phyloP scores from a whole-genome alignment of 129 eudicot genomes.

The Oenanthe sinensis region DNA sequence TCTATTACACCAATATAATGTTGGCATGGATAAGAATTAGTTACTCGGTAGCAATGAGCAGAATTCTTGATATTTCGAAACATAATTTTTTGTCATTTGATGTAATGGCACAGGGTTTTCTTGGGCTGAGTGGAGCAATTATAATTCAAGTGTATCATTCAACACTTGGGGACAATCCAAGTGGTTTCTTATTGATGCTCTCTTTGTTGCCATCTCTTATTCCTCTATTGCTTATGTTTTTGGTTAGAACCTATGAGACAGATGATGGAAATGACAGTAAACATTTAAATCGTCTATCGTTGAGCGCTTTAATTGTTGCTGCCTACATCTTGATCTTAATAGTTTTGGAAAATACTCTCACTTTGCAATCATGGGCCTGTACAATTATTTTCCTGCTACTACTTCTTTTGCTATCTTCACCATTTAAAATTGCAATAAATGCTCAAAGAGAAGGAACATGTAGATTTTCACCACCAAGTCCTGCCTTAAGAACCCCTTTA shows the following conservation, averaged over 20 bases:
- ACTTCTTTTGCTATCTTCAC: conserved; percentile 42
- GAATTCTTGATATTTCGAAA: not conserved
- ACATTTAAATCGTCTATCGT: conserved; percentile 48
- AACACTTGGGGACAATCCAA: conserved; percentile 44
- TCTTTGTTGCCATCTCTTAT: conserved; percentile 56
- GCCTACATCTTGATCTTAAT: conserved; percentile 56
- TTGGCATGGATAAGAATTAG: no score
- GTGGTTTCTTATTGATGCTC: conserved; percentile 54
- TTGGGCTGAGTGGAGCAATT: conserved; percentile 87
- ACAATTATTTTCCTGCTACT: conserved; percentile 30
- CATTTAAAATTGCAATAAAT: conserved; percentile 38
- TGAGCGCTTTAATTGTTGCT: conserved; percentile 40
- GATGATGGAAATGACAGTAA: conserved; percentile 34
- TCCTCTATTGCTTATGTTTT: conserved; percentile 53
- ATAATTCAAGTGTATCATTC: conserved; percentile 62
- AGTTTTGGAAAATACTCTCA: conserved; percentile 42
- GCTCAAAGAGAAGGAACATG: conserved; percentile 32
- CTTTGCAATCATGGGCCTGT: conserved; percentile 45
- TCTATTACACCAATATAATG: no score
- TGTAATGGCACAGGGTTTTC: conserved; percentile 58
- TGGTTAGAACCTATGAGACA: conserved; percentile 38
- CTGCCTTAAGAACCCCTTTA: conserved; percentile 30
- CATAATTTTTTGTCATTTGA: not conserved
- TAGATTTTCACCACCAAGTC: not conserved
- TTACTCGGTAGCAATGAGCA: no score